Conservation (phyloP, 192 early-diverging fungal species). For the Anaeromyces robustus region DNA sequence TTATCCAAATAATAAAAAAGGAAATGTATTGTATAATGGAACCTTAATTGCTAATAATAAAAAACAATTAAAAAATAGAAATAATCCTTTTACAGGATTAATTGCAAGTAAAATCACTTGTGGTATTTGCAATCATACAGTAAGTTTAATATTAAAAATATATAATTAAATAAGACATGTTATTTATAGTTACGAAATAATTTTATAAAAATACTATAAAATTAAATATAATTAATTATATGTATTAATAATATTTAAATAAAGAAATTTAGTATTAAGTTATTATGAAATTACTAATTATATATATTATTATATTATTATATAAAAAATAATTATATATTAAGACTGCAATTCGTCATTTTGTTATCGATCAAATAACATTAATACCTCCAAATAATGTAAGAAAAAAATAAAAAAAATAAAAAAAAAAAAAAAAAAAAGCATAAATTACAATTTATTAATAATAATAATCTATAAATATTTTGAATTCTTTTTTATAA, state of each 20-base stretch:
- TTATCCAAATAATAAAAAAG: background rate
- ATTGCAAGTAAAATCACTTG: conserved; percentile 54
- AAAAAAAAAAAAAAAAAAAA: too few species aligned
- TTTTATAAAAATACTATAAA: too few species aligned
- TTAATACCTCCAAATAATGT: conserved; percentile 36
- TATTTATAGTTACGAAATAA: too few species aligned
- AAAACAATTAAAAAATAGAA: background rate
- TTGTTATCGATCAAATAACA: conserved; percentile 54
- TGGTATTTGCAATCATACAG: conserved; percentile 32
- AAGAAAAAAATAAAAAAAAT: background rate
- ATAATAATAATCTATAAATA: too few species aligned
- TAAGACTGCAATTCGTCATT: conserved; percentile 53
- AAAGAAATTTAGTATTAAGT: too few species aligned
- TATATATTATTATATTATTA: background rate
- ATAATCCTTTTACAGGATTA: conserved; percentile 40
- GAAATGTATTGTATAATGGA: background rate
- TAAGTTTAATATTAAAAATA: background rate
- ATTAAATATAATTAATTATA: too few species aligned
- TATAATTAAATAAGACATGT: too few species aligned
- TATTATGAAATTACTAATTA: too few species aligned
- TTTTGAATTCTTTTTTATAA: too few species aligned
- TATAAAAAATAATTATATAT: background rate
- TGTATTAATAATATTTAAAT: conserved; percentile 8
- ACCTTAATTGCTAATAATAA: background rate
- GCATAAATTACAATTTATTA: too few species aligned